Evolutionary conservation across 768 basidiomycete genomes (phyloP).

Genomic region (Russula earlei): DNA sequence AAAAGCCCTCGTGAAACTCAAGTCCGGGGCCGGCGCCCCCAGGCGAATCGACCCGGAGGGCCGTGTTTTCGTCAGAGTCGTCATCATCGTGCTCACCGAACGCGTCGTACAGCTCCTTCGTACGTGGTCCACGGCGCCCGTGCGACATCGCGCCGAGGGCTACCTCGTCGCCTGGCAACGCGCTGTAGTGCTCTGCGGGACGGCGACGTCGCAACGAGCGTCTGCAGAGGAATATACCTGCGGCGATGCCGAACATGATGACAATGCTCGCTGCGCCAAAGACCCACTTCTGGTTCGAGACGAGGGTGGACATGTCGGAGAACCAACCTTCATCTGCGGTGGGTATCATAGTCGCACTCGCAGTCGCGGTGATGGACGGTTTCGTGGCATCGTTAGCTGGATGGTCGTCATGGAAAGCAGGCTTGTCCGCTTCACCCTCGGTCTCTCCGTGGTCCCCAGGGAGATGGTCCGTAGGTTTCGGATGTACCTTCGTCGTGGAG

Average conservation of each 20-base stretch:
- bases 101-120: slow-evolving; percentile 92
- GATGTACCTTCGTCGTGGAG: slow-evolving; percentile 47
- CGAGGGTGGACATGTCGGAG: slow-evolving; percentile 61
- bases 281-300: slow-evolving; percentile 80
- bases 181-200: slow-evolving; percentile 42
- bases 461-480: slow-evolving; percentile 81
- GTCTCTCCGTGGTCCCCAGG: slow-evolving; percentile 79
- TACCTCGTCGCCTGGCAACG: slow-evolving; percentile 58
- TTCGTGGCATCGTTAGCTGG: slow-evolving; percentile 23
- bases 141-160: slow-evolving; percentile 65
- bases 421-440: slow-evolving; percentile 70
- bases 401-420: slow-evolving; percentile 43
- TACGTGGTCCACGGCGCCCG: slow-evolving; percentile 29
- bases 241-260: slow-evolving; percentile 58
- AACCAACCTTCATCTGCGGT: slow-evolving; percentile 82
- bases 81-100: slow-evolving; percentile 86
- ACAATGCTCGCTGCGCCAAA: slow-evolving; percentile 80
- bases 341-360: slow-evolving; percentile 33
- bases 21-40: slow-evolving; percentile 25
- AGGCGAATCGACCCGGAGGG: slow-evolving; percentile 36
- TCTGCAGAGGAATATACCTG: slow-evolving; percentile 73
- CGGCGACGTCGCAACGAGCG: slow-evolving; percentile 38
- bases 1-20: slow-evolving; percentile 69
- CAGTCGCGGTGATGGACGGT: slow-evolving; percentile 15
- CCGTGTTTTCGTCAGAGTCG: slow-evolving; percentile 64